Percentiles rank a stretch among this genome's conserved stretches.
Conservation (phyloP, 164 flowering plant species). For the Annona cherimola region DNA sequence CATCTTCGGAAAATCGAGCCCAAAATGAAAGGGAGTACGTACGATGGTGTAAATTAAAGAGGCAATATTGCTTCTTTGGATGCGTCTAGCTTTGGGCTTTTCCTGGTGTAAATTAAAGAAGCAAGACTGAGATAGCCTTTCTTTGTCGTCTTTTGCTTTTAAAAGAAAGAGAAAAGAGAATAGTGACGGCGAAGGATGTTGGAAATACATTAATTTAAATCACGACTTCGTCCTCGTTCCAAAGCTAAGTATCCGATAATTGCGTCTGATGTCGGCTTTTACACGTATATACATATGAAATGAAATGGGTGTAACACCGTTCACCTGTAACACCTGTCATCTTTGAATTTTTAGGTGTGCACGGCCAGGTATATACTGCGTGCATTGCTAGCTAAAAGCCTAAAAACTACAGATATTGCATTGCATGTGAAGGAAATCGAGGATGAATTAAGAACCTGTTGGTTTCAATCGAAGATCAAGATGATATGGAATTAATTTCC, state of each 20-base stretch:
- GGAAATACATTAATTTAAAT: neutral
- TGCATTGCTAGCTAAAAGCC: neutral
- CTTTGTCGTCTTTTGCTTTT: neutral
- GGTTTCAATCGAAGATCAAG: neutral
- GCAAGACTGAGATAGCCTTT: neutral
- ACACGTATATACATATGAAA: neutral
- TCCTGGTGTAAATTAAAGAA: neutral
- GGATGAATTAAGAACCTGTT: neutral
- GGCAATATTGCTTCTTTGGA: neutral
- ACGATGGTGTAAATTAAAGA: neutral
- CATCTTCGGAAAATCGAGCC: neutral
- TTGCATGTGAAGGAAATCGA: neutral
- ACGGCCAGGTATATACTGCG: too few species aligned
- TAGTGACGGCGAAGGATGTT: conserved; percentile 4
- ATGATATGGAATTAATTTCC: neutral
- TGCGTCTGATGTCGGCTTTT: neutral
- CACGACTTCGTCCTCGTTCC: neutral
- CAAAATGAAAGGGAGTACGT: neutral
- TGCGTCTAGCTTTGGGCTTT: neutral
- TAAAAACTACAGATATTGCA: neutral
- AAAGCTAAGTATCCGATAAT: neutral
- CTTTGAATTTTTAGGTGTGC: neutral
- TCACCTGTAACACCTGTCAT: neutral
- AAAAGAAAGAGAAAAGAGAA: neutral
- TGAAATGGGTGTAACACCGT: neutral